phyloP scores from a whole-genome alignment of 2,329 filamentous ascomycete genomes.

The Calonectria pseudoturangicola region DNA sequence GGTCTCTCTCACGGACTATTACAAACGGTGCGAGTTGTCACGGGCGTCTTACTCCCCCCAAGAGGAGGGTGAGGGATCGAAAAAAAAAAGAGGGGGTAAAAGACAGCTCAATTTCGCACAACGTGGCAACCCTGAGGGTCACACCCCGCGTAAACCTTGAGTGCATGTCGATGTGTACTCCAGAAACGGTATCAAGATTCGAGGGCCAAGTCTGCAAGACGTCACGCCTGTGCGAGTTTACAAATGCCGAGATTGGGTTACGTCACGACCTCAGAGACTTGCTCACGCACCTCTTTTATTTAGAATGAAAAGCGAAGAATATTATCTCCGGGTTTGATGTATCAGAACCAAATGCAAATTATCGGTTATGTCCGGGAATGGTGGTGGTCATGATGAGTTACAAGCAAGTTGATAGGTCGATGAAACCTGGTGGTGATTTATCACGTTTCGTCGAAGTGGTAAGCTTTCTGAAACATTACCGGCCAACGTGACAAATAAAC shows the following conservation, averaged over 20 bases:
- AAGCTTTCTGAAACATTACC: slow-evolving; percentile 21
- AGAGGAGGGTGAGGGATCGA: slow-evolving; percentile 16
- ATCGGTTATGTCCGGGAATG: slow-evolving; percentile 22
- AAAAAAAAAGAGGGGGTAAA: neutral
- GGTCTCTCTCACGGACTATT: neutral
- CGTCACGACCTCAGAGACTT: slow-evolving; percentile 16
- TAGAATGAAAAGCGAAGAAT: neutral
- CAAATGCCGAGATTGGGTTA: slow-evolving; percentile 2
- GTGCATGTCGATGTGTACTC: slow-evolving; percentile 24
- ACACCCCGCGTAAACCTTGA: slow-evolving; percentile 32
- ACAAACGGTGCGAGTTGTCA: slow-evolving; percentile 14
- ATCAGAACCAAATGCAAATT: slow-evolving; percentile 6
- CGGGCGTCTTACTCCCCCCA: neutral
- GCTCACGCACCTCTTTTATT: neutral
- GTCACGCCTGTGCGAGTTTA: slow-evolving; percentile 3
- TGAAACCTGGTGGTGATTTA: neutral
- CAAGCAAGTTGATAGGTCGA: slow-evolving; percentile 23
- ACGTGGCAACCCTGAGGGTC: slow-evolving; percentile 33
- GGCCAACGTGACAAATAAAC: slow-evolving; percentile 2
- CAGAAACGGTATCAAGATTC: slow-evolving; percentile 51
- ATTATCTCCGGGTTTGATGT: slow-evolving; percentile 1
- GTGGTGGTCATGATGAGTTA: slow-evolving; percentile 30
- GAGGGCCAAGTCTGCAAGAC: slow-evolving; percentile 29
- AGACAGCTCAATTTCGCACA: slow-evolving; percentile 28
- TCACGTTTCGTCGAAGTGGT: slow-evolving; percentile 14